A percentile compares a stretch with the other conserved stretches of the same genome.
phyloP scores from a whole-genome alignment of 345 rosid genomes.

The Carallia brachiata region DNA sequence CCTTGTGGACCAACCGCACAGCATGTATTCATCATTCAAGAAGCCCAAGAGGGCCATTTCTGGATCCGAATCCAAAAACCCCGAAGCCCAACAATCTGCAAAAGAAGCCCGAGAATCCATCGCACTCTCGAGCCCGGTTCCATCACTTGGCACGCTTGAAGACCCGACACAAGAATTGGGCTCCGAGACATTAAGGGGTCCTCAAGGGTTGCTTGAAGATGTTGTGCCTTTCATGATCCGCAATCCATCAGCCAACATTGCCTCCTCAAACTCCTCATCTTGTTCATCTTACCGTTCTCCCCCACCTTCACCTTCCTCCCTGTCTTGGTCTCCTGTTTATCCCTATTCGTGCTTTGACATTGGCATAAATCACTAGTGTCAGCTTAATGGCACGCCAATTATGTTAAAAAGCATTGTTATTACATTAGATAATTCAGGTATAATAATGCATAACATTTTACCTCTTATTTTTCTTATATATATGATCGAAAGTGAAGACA shows the following conservation, averaged over 20 bases:
- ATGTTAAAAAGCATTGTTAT: too few relatives aligned
- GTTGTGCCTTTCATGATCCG: constrained; percentile 62
- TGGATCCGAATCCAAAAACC: neutral
- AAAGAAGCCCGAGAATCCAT: constrained; percentile 2
- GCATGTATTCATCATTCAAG: constrained; percentile 31
- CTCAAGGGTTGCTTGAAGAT: constrained; percentile 68
- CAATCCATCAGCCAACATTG: constrained; percentile 31
- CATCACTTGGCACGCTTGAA: neutral
- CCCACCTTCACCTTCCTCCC: constrained; percentile 48
- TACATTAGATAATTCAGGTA: too few relatives aligned
- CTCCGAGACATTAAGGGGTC: constrained; percentile 16
- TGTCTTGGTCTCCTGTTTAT: constrained; percentile 43
- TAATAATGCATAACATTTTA: too few relatives aligned
- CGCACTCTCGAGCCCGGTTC: neutral
- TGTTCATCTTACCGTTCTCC: constrained; percentile 46
- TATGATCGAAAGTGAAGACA: too few relatives aligned
- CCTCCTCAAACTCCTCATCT: constrained; percentile 30
- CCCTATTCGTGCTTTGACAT: constrained; percentile 24
- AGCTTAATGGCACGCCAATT: neutral
- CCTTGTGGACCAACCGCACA: constrained; percentile 24
- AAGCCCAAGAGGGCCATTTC: constrained; percentile 35
- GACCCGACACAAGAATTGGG: constrained; percentile 1
- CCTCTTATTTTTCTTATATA: too few relatives aligned
- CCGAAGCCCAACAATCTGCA: constrained; percentile 11
- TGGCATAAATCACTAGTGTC: constrained; percentile 4